Conservation (phyloP, 2,329 filamentous ascomycete genomes). For the Microdochium nivale region DNA sequence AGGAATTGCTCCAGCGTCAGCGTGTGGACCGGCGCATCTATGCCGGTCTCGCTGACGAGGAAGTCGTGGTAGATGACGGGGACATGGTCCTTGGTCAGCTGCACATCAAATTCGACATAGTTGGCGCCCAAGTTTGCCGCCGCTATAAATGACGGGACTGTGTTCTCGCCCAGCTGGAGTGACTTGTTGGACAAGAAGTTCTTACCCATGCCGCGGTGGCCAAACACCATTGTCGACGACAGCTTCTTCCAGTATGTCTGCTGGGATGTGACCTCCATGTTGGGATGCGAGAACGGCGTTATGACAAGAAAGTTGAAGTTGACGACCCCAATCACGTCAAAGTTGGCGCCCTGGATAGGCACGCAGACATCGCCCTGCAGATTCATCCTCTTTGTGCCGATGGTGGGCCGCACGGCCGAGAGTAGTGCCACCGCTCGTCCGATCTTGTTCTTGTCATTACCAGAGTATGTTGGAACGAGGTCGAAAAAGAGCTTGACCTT, state of each 20-base stretch:
- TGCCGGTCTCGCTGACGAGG: conserved; percentile 92
- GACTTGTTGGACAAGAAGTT: conserved; percentile 78
- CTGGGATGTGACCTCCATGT: conserved; percentile 82
- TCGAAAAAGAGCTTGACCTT: conserved; percentile 91
- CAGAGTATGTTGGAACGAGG: conserved; percentile 90
- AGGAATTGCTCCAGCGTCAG: conserved; percentile 93
- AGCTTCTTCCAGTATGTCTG: conserved; percentile 97
- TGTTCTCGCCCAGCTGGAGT: conserved; percentile 93
- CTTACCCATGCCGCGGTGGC: conserved; percentile 74
- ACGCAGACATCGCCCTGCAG: conserved; percentile 88
- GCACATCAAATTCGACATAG: conserved; percentile 76
- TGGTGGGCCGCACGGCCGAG: conserved; percentile 72
- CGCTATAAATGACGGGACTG: conserved; percentile 89
- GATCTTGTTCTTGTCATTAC: conserved; percentile 78
- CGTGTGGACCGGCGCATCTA: conserved; percentile 92
- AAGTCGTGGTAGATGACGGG: conserved; percentile 99
- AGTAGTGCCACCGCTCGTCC: conserved; percentile 84
- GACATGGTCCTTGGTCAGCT: conserved; percentile 96
- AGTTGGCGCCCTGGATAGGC: conserved; percentile 73
- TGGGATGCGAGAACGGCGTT: conserved; percentile 87
- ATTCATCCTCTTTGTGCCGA: conserved; percentile 82
- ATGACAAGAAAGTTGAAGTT: conserved; percentile 97
- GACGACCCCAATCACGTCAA: conserved; percentile 88
- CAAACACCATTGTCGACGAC: conserved; percentile 74
- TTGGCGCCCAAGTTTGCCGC: conserved; percentile 84